These are phyloP conservation scores for Elongisporangium prolatum DNA, from an alignment of 352 stramenopile species.

Conservation along the genomic window DNA sequence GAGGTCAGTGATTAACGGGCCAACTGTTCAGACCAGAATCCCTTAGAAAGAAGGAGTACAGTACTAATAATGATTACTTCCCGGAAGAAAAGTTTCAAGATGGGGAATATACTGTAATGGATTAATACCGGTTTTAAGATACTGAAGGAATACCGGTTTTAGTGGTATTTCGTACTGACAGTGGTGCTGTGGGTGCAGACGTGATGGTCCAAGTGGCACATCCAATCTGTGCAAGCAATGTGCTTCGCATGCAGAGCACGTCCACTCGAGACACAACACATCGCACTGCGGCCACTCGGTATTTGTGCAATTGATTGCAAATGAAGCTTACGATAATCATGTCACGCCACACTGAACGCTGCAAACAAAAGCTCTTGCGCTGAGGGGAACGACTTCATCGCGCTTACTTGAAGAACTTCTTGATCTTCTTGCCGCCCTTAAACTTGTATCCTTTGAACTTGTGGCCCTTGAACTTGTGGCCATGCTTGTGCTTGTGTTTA, in stretches of 20 bases:
- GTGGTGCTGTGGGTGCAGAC: neutral
- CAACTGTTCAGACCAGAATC: neutral
- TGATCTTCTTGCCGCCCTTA: conserved; percentile 28
- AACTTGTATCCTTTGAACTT: conserved; percentile 19
- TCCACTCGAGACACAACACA: neutral
- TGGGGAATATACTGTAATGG: neutral
- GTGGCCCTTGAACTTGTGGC: conserved; percentile 23
- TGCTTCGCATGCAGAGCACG: neutral
- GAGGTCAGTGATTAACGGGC: neutral
- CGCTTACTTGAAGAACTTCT: conserved; percentile 13
- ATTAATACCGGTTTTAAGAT: neutral
- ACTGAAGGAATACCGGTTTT: too few relatives aligned
- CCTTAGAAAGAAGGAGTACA: neutral
- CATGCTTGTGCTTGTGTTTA: neutral
- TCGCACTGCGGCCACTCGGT: neutral
- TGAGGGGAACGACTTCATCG: too few relatives aligned
- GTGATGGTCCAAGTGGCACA: too few relatives aligned
- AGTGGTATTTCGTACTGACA: too few relatives aligned
- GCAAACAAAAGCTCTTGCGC: too few relatives aligned
- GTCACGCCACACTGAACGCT: neutral
- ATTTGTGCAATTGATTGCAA: neutral
- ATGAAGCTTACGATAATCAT: neutral
- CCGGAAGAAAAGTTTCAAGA: neutral
- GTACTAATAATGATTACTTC: neutral
- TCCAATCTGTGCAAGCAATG: too few relatives aligned